Percentiles rank a stretch among this genome's conserved stretches.
phyloP scores from a whole-genome alignment of 257 asterid genomes.

The Coffea canephora region DNA sequence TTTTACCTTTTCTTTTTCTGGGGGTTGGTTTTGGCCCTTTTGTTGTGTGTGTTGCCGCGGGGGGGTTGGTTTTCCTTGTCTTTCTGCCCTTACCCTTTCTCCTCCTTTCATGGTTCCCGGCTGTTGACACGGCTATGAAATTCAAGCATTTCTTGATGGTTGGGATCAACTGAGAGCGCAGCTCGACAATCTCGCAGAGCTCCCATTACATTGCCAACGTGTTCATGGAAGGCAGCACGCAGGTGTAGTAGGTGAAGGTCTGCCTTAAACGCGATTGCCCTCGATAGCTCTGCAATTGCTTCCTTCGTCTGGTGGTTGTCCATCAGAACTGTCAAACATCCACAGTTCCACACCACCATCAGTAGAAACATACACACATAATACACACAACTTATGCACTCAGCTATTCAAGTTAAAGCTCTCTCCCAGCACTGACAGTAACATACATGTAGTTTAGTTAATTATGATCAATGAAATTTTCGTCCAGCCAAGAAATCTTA shows the following conservation, averaged over 20 bases:
- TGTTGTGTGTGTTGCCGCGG: too few relatives aligned
- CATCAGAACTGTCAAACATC: conserved; percentile 61
- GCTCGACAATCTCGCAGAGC: conserved; percentile 96
- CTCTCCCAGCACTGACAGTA: neutral
- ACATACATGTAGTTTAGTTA: neutral
- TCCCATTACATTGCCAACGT: conserved; percentile 75
- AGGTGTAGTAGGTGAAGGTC: conserved; percentile 94
- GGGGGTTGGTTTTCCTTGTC: too few relatives aligned
- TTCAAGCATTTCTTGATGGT: conserved; percentile 97
- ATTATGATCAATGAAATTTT: neutral
- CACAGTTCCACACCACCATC: neutral
- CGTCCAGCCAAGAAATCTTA: neutral
- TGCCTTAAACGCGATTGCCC: conserved; percentile 91
- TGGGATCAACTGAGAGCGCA: conserved; percentile 93
- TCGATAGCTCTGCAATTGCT: conserved; percentile 85
- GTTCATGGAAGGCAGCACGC: conserved; percentile 95
- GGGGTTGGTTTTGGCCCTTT: too few relatives aligned
- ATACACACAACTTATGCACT: neutral
- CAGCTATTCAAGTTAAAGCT: neutral
- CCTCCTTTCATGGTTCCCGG: conserved; percentile 66
- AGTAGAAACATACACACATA: neutral
- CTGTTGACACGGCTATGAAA: conserved; percentile 94
- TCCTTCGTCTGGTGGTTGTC: conserved; percentile 92
- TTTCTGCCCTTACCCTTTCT: neutral
- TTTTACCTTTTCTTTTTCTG: neutral